Conservation (phyloP, 257 asterid species). For the Primulina tabacum region DNA sequence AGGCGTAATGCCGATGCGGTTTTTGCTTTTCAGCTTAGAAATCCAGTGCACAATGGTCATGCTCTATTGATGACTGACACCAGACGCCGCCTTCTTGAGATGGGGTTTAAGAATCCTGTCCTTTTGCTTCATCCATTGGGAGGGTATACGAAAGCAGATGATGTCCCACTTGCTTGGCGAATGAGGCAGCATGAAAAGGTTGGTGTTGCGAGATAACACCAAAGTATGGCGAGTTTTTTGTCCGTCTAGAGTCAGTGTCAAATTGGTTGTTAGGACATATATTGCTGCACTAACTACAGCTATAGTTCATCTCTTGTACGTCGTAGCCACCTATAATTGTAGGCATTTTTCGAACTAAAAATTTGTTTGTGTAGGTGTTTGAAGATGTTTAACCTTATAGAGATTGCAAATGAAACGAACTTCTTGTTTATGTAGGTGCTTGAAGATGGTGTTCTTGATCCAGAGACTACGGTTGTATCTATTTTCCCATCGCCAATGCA, state of each 20-base stretch:
- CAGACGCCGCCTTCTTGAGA: conserved; percentile 64
- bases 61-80: conserved; percentile 87
- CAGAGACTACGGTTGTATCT: conserved; percentile 72
- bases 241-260: no score
- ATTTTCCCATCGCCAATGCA: conserved; percentile 93
- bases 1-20: conserved; percentile 76
- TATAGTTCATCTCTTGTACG: no score
- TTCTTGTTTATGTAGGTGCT: conserved; percentile 47
- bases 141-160: conserved; percentile 81
- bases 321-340: no score
- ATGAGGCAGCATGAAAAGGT: conserved; percentile 97
- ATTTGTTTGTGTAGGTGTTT: no score
- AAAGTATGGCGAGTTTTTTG: no score
- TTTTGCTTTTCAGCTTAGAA: conserved; percentile 85
- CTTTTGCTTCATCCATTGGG: conserved; percentile 90
- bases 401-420: not conserved
- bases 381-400: not conserved
- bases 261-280: no score
- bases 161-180: conserved; percentile 81
- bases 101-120: conserved; percentile 78
- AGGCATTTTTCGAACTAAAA: no score
- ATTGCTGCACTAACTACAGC: no score
- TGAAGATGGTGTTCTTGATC: conserved; percentile 84
- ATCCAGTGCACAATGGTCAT: conserved; percentile 87
- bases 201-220: not conserved